Base-by-base conservation (phyloP, 2,329 filamentous ascomycete species). In the Epichloe hybrida region DNA sequence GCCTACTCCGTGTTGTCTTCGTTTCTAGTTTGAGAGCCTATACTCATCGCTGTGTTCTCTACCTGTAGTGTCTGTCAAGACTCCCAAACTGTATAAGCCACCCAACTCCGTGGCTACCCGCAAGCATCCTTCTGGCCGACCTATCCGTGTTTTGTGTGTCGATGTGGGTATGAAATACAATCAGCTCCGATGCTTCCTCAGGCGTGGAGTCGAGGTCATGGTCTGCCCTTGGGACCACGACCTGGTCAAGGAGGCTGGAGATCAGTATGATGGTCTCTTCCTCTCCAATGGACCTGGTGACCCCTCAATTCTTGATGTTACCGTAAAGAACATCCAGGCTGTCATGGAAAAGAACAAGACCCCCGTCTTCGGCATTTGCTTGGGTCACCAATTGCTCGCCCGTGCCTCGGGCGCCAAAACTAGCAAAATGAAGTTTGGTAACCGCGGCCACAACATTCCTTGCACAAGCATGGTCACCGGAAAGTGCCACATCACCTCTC, bases 151-250 rank as follows among this genome's bases (percentile, higher is more conserved):
- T 54, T 75, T 97, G 48, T 95, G 89, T 66, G 80, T 98, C 59
- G 93, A 98, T 72, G 91, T 98, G 59, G 93, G 93, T 66, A 83
- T 97, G 75, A 98, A 98, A 72, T 96, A 88, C 73, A 98, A 97
- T 72, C 93, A 98, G 72, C 77, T 98, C 60, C 81, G 93, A 59
- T 98, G 93, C 72, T 83, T 98, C 61, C 76, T 98, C 53, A 84
- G 82, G 61, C 83, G 93, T 59, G 93, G 93, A 50, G 86, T 97
- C 51, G 93, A 98, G 66, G 90, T 97, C 47, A 72, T 95, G 57
- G 88, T 96, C 51, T 90, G 93, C 56, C 93, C 93, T 9, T 98
- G 91, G 90, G 83, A 98, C 71, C 89, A 96, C 64, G 85, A 97
- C 67, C 89, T 97, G 66, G 81, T 84, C 50, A 71, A 75, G 50